Evolutionary conservation across 1,284 basidiomycete genomes (phyloP).

Genomic region (Sutorius eximius): DNA sequence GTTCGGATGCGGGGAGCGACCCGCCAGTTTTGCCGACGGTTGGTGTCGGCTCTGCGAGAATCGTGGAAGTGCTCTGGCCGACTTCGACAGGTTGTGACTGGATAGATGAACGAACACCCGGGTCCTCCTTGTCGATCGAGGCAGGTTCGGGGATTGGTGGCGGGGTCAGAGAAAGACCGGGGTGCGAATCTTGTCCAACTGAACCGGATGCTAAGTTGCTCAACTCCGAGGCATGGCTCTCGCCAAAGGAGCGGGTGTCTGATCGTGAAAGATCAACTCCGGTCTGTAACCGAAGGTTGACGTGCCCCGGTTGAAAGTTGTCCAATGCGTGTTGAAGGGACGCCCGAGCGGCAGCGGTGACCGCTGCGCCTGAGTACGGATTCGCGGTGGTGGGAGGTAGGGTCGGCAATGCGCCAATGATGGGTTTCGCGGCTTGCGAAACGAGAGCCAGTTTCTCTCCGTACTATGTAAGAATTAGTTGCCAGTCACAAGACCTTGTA

Average conservation of each 20-base stretch:
- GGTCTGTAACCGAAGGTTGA: conserved; percentile 48
- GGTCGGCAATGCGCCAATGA: conserved; percentile 59
- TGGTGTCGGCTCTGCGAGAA: conserved; percentile 47
- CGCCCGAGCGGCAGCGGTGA: conserved; percentile 67
- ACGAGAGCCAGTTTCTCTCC: conserved; percentile 74
- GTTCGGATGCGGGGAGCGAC: conserved; percentile 50
- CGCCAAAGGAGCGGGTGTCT: conserved; percentile 77
- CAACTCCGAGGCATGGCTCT: conserved; percentile 74
- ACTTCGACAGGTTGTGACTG: conserved; percentile 48
- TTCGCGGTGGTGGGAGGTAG: conserved; percentile 54
- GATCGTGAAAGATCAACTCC: conserved; percentile 61
- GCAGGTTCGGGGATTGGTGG: conserved; percentile 36
- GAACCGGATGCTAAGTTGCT: conserved; percentile 48
- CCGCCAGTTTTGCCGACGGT: conserved; percentile 66
- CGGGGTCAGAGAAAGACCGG: conserved; percentile 44
- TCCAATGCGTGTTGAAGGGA: conserved; percentile 76
- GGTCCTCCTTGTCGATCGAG: conserved; percentile 2
- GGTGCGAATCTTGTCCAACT: conserved; percentile 30
- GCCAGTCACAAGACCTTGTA: conserved; percentile 2
- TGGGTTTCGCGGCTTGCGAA: conserved; percentile 62
- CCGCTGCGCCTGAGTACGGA: conserved; percentile 60
- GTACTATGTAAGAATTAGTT: conserved; percentile 44
- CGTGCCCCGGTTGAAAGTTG: conserved; percentile 67
- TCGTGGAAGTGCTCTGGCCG: conserved; percentile 50
- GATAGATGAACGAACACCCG: background rate